Evolutionary conservation across 2,329 filamentous ascomycete genomes (phyloP), one percentile per base, ranked within the genome.

Genomic region (Talaromyces sp.): DNA sequence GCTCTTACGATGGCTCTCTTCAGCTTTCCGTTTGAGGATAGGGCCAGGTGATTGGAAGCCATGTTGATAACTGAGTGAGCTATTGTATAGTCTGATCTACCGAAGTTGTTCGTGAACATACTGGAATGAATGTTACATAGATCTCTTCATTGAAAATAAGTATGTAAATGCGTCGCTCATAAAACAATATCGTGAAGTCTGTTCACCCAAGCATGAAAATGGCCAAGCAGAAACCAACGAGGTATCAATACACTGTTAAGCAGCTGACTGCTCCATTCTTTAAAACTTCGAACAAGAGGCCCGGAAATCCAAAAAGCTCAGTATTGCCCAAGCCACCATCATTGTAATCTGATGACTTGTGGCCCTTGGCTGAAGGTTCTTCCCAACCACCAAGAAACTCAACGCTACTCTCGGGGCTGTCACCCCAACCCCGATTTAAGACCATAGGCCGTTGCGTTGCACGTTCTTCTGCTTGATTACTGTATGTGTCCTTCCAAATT

Each of bases 281-380:
- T 71, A 97, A 75, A 24, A 99, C 93, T 75, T 99, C 94, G 76
- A 99, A 97, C 42, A 97, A 85, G 72, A 97, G 76, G 0, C 94
- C 93, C 0, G 94, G 93, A 66, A 97, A 97, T 1, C 93, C 92
- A 75, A 91, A 97, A 24, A 99, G 75, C 56, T 92, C 93, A 14
- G 92, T 96, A 51, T 87, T 88, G 17, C 84, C 85, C 55, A 87
- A 71, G 73, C 82, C 75, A 74, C 84, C 70, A 62, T 80, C 76
- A 13, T 75, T 75, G 27, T 58, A 63, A 51, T 65, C 63, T 71
- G 73, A 60, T 72, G 72, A 64, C 78, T 74, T 67, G 65, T 58
- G 70, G 65, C 67, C 75, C 68, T 61, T 74, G 65, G 64, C 77
- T 63, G 64, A 77, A 60, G 84, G 87, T 63, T 94, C 91, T 70